Conservation (phyloP, 2,329 filamentous ascomycete genomes). For the Pochonia chlamydosporia region DNA sequence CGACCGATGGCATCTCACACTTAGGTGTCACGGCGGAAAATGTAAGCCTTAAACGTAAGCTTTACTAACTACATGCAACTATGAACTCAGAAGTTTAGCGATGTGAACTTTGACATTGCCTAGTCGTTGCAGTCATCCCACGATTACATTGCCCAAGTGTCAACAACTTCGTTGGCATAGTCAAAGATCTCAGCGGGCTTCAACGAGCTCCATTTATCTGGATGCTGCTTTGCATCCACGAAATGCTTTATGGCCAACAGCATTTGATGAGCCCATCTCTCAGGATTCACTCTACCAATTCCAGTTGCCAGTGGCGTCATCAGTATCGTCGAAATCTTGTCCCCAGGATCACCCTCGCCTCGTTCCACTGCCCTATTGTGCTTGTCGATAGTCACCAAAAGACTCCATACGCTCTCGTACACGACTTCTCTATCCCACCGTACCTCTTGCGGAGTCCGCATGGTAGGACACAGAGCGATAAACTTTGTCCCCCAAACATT, state of each 20-base stretch:
- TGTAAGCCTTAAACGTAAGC: too few species aligned
- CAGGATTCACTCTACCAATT: conserved; percentile 34
- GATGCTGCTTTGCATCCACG: conserved; percentile 37
- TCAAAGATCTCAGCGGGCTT: conserved; percentile 9
- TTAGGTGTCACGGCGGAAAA: too few species aligned
- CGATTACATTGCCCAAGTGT: conserved; percentile 8
- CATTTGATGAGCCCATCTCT: conserved; percentile 44
- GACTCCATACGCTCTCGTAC: conserved; percentile 47
- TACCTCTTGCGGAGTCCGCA: conserved; percentile 38
- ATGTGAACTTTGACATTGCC: too few species aligned
- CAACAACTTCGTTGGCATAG: conserved; percentile 6
- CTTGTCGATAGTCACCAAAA: conserved; percentile 41
- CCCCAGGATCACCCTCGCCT: conserved; percentile 7
- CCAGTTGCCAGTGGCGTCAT: conserved; percentile 50
- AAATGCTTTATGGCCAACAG: conserved; percentile 47
- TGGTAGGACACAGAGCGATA: conserved; percentile 47
- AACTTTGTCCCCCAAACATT: conserved; percentile 36
- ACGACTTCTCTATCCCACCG: conserved; percentile 47
- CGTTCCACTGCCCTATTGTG: conserved; percentile 31
- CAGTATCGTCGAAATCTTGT: conserved; percentile 35
- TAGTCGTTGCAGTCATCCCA: too few species aligned
- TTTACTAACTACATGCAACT: too few species aligned
- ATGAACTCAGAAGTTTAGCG: too few species aligned
- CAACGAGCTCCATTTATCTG: conserved; percentile 34
- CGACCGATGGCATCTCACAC: too few species aligned